Conservation (phyloP, 306 rosid genomes). For the Quercus glauca region DNA sequence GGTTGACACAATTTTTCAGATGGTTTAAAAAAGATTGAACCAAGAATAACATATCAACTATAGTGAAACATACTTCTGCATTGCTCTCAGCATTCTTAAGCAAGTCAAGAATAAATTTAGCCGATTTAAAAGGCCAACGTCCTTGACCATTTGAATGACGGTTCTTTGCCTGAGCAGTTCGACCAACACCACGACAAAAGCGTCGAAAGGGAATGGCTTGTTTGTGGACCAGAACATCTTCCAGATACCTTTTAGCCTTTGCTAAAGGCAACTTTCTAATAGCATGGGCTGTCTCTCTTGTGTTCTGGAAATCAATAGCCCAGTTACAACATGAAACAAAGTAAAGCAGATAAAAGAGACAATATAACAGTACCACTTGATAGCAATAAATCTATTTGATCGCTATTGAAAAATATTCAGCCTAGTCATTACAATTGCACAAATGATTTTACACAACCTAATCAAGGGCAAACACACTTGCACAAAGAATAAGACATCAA, state of each 20-base stretch:
- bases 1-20: not conserved
- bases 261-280: conserved; percentile 43
- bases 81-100: conserved; percentile 60
- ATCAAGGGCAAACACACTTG: not conserved
- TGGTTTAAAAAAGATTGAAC: not conserved
- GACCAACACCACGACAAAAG: conserved; percentile 49
- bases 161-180: conserved; percentile 56
- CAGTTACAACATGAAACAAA: not conserved
- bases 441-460: not conserved
- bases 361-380: not conserved
- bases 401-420: not conserved
- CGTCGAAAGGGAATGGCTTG: conserved; percentile 61
- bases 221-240: conserved; percentile 55
- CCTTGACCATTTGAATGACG: conserved; percentile 61
- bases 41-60: not conserved
- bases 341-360: not conserved
- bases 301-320: conserved; percentile 25
- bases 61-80: conserved; percentile 33
- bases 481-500: too few relatives aligned
- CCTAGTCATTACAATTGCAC: not conserved
- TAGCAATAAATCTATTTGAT: not conserved
- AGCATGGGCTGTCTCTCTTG: conserved; percentile 52
- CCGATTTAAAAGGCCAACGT: conserved; percentile 55
- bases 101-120: conserved; percentile 39
- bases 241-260: conserved; percentile 56